A percentile compares a stretch with the other conserved stretches of the same genome.
Conservation (phyloP, 306 rosid genomes). For the Elaeagnus macrophylla region DNA sequence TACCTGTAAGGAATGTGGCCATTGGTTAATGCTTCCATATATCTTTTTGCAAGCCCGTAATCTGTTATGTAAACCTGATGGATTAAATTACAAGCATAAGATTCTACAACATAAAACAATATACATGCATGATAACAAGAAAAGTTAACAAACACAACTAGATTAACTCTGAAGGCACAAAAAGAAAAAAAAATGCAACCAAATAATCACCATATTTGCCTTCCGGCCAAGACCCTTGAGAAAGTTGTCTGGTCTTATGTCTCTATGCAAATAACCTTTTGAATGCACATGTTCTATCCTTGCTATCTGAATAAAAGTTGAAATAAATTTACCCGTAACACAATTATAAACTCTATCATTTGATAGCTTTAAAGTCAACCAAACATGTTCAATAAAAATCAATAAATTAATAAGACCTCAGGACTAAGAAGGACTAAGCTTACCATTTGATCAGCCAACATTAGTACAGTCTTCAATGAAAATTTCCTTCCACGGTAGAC, state of each 20-base stretch:
- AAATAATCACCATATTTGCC: conserved; percentile 72
- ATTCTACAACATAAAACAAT: conserved; percentile 1
- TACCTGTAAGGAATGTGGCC: conserved; percentile 91
- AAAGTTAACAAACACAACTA: not conserved
- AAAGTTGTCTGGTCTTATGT: conserved; percentile 92
- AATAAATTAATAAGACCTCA: too few relatives aligned
- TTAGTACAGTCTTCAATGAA: conserved; percentile 74
- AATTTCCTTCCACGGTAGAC: conserved; percentile 81
- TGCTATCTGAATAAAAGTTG: conserved; percentile 38
- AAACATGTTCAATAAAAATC: too few relatives aligned
- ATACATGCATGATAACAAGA: not conserved
- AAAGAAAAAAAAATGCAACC: conserved; percentile 4
- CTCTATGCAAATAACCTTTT: conserved; percentile 91
- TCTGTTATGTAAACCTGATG: conserved; percentile 80
- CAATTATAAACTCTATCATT: too few relatives aligned
- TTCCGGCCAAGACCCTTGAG: conserved; percentile 99
- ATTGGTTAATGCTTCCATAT: conserved; percentile 69
- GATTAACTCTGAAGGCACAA: not conserved
- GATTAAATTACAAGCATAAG: conserved; percentile 8
- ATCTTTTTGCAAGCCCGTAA: conserved; percentile 89
- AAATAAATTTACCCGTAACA: not conserved
- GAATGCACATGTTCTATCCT: conserved; percentile 91
- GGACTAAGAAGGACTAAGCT: conserved; percentile 9
- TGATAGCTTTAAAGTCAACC: too few relatives aligned
- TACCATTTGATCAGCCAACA: conserved; percentile 98